Evolutionary conservation across 768 basidiomycete species (phyloP).

Genomic region (Tricholoma sp.): DNA sequence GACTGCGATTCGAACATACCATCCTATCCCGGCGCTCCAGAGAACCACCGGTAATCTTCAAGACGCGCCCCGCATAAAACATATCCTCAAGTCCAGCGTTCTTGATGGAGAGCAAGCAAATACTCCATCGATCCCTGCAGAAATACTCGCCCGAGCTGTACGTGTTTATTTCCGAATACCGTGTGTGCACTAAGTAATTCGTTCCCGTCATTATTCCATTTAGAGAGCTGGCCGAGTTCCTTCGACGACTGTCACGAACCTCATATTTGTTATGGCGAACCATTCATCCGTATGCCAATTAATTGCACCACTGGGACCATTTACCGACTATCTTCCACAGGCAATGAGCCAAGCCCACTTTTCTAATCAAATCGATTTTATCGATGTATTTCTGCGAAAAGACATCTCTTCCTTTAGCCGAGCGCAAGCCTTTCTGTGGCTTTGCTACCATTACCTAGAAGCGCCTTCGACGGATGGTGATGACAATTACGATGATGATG

Average conservation of each 20-base stretch:
- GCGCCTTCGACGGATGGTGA: slow-evolving; percentile 24
- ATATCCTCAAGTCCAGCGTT: slow-evolving; percentile 58
- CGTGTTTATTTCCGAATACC: slow-evolving; percentile 17
- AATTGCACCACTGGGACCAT: background rate
- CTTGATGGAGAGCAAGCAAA: slow-evolving; percentile 41
- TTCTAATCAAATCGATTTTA: slow-evolving; percentile 65
- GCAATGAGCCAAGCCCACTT: slow-evolving; percentile 63
- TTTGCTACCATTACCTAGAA: slow-evolving; percentile 78
- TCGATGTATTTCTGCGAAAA: slow-evolving; percentile 74
- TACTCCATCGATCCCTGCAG: slow-evolving; percentile 49
- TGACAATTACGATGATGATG: slow-evolving; percentile 36
- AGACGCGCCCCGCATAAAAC: slow-evolving; percentile 77
- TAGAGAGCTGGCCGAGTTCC: slow-evolving; percentile 48
- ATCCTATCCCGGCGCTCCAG: slow-evolving; percentile 71
- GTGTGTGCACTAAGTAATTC: slow-evolving; percentile 5
- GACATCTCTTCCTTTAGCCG: slow-evolving; percentile 72
- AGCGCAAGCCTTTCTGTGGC: slow-evolving; percentile 79
- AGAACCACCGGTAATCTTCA: slow-evolving; percentile 66
- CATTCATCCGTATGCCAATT: slow-evolving; percentile 44
- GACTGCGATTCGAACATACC: slow-evolving; percentile 71
- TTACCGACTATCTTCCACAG: slow-evolving; percentile 37
- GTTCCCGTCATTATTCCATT: background rate
- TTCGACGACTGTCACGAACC: slow-evolving; percentile 66
- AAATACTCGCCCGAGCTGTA: slow-evolving; percentile 52
- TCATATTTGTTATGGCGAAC: slow-evolving; percentile 64